Evolutionary conservation across 805 yeast species (phyloP).

Genomic region (Kockiozyma suomiensis): DNA sequence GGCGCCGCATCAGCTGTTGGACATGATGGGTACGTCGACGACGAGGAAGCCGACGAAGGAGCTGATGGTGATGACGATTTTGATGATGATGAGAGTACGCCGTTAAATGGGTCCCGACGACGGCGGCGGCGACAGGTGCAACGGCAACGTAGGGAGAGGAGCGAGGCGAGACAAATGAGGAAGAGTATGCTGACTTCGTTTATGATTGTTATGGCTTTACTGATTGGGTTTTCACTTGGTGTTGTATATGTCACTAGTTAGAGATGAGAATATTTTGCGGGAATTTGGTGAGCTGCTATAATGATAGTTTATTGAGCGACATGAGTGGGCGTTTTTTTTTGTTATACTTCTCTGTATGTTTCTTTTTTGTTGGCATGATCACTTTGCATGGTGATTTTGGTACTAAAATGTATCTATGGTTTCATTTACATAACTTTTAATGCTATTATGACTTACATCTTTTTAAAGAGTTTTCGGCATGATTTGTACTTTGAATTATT

Average conservation of each 20-base stretch:
- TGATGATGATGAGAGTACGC: constrained; percentile 43
- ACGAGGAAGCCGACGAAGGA: constrained; percentile 44
- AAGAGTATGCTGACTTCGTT: constrained; percentile 17
- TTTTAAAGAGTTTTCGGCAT: too few relatives aligned
- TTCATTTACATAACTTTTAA: too few relatives aligned
- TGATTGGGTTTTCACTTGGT: constrained; percentile 30
- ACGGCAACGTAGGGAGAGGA: neutral
- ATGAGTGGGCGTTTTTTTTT: neutral
- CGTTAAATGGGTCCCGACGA: constrained; percentile 28
- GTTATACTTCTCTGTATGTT: too few relatives aligned
- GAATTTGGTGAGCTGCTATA: too few relatives aligned
- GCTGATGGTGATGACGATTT: constrained; percentile 55
- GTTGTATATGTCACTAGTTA: constrained; percentile 26
- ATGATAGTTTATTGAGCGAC: neutral
- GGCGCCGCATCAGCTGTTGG: constrained; percentile 48
- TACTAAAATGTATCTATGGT: too few relatives aligned
- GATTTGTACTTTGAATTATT: too few relatives aligned
- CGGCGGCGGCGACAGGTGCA: neutral
- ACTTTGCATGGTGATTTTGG: too few relatives aligned
- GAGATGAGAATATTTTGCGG: too few relatives aligned
- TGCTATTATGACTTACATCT: too few relatives aligned
- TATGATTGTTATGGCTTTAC: constrained; percentile 20
- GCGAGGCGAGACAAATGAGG: constrained; percentile 8
- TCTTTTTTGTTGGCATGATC: too few relatives aligned
- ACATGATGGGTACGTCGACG: constrained; percentile 47